Percentiles rank a stretch among this genome's conserved stretches.
phyloP scores from a whole-genome alignment of 2,329 filamentous ascomycete species.

The Fusarium cicatricum region DNA sequence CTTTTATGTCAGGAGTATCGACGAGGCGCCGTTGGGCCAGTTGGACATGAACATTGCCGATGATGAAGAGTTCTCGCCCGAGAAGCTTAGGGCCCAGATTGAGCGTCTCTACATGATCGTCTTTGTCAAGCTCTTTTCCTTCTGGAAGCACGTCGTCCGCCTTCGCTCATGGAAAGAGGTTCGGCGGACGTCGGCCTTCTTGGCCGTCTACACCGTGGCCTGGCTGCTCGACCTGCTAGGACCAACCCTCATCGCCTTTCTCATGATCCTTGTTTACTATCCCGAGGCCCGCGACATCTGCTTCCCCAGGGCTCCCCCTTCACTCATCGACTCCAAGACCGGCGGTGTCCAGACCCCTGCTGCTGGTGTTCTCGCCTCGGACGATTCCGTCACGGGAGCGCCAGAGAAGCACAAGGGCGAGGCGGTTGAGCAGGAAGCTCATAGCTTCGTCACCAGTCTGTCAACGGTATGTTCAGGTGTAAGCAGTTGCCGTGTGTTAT shows the following conservation, averaged over 20 bases:
- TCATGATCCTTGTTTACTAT: constrained; percentile 72
- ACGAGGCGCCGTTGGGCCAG: constrained; percentile 61
- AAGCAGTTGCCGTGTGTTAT: constrained; percentile 16
- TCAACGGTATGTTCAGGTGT: constrained; percentile 49
- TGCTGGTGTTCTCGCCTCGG: constrained; percentile 77
- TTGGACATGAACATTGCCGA: constrained; percentile 84
- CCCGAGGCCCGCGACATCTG: constrained; percentile 68
- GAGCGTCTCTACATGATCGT: constrained; percentile 87
- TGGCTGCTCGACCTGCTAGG: constrained; percentile 78
- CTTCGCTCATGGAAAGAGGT: constrained; percentile 82
- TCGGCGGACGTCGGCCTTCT: constrained; percentile 71
- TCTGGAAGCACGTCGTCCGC: constrained; percentile 77
- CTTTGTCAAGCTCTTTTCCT: constrained; percentile 69
- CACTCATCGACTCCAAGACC: constrained; percentile 73
- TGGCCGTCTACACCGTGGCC: constrained; percentile 64
- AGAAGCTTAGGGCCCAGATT: constrained; percentile 80
- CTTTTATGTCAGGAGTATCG: constrained; percentile 73
- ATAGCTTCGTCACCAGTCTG: constrained; percentile 79
- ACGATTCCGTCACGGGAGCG: constrained; percentile 81
- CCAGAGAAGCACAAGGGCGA: constrained; percentile 86
- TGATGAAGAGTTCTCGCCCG: constrained; percentile 84
- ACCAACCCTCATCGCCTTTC: constrained; percentile 64
- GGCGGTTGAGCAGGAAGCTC: constrained; percentile 83
- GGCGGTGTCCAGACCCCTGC: constrained; percentile 81
- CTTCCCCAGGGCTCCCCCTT: constrained; percentile 81